Base-by-base conservation (phyloP, 305 asterid genomes). In the Monarda citriodora region DNA sequence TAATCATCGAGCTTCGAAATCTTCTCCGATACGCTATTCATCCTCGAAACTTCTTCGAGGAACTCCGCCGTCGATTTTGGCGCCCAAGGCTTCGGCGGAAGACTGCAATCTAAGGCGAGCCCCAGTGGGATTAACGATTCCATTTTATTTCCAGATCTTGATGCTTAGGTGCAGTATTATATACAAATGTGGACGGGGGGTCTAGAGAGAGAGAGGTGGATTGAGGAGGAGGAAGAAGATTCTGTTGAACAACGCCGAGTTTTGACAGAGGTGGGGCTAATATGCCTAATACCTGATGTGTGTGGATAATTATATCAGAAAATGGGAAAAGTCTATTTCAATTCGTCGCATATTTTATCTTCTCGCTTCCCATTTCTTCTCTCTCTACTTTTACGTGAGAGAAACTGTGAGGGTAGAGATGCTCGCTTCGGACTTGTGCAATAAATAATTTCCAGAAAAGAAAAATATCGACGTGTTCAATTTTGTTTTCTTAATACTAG, bases 1-100 rank as follows among this genome's bases (percentile, higher is more conserved):
- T 77, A 85, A 62, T 82, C 86, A 37, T 85, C 84, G 29, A 88
- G 78, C 77, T 74, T 79, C 38, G 37, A 54, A 26, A 82, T 23
- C 82, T 65, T 85, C 62, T 80, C 86, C 5, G 88, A 58, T 21
- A 65, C 70, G 74, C 58, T 50, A 12, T 45, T 72, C 60, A 69
- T 70, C 69, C 26, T 58, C 49, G 88, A 77, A 22, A 79, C 77
- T 45, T 79, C 69, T 3, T 64, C 65, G 0, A 89, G 64, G 68
- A 89, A 74, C 21, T 71, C 75, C 21, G 53, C 58, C 73, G 80
- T 68, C 42, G 88, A 67, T 71, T 53, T 72, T 40, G 84, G 34
- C 4, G n/a, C n/a, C n/a, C n/a, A n/a, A n/a, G n/a, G n/a, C n/a
- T 53, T 34, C 23, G 76, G 23, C 9, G 75, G 66, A 6, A 67